Base-by-base conservation (phyloP, 768 basidiomycete genomes). In the Psilocybe cyanescens region DNA sequence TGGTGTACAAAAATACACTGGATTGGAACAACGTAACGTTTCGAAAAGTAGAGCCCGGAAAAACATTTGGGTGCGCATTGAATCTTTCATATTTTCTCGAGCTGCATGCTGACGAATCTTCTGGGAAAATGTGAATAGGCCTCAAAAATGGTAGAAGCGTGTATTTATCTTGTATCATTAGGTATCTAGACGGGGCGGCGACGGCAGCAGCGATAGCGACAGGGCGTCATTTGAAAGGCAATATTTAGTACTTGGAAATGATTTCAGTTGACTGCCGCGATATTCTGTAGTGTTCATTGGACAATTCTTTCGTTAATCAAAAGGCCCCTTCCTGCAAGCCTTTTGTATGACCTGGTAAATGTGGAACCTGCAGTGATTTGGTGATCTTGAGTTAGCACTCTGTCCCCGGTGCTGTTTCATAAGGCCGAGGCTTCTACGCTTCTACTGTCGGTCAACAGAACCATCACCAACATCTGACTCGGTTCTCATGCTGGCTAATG, bases 11-110 rank as follows among this genome's bases (percentile, higher is more conserved):
- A 57, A 48, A 74, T 4, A 79, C 78, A 3, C 63, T 70, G 19
- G 78, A 79, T 66, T 78, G 76, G 75, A 58, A 68, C 9, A 68
- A 59, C 57, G 59, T 66, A 17, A 60, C 77, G 19, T 63, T 76
- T 35, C 66, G 70, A 57, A 68, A 57, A 31, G 64, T 76, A 1
- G 30, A 49, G 5, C 55, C 60, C 17, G 77, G 76, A 44, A 63
- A 67, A 28, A 77, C 68, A 7, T 79, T 80, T 68, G 78, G 78
- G 76, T 78, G 37, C 24, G 71, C 37, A 24, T 50, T 49, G 0
- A 37, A 46, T 33, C 31, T 51, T 37, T 44, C n/a, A 35, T n/a
- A 4, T 8, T 29, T 51, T 33, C 46, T 2, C 4, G 33, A 35
- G 11, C 11, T 35, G 6, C 33, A 24, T 35, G 33, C 33, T 35